Conservation (phyloP, 2,329 filamentous ascomycete species). For the Epichloe gansuensis region DNA sequence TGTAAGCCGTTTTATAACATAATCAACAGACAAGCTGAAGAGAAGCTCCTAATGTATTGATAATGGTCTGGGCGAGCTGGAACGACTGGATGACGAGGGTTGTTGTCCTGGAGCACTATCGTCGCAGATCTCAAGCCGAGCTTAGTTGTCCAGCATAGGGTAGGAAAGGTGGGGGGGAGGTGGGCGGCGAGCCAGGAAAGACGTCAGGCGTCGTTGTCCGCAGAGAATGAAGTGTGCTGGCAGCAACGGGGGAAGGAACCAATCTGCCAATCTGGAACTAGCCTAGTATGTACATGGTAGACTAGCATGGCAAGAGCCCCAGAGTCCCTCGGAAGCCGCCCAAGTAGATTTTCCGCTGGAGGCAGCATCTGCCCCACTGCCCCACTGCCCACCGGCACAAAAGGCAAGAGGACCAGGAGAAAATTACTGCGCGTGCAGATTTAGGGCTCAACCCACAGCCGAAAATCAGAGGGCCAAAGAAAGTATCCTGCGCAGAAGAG, state of each 20-base stretch:
- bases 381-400: neutral
- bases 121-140: constrained; percentile 2
- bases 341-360: constrained; percentile 11
- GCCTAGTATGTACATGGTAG: constrained; percentile 1
- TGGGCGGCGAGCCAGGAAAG: neutral
- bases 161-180: neutral
- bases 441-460: constrained; percentile 21
- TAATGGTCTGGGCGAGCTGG: neutral
- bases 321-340: constrained; percentile 7
- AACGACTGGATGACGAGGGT: neutral
- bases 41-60: neutral
- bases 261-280: neutral
- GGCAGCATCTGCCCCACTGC: neutral
- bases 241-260: neutral
- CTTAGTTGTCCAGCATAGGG: neutral
- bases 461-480: constrained; percentile 10
- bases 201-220: constrained; percentile 6
- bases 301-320: neutral
- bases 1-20: neutral
- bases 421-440: constrained; percentile 5
- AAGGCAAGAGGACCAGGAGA: neutral
- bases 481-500: neutral
- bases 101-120: neutral
- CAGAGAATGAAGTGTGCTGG: too few species aligned
- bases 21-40: neutral